phyloP scores from a whole-genome alignment of 2,329 filamentous ascomycete genomes.

The Aspergillus alliaceus region DNA sequence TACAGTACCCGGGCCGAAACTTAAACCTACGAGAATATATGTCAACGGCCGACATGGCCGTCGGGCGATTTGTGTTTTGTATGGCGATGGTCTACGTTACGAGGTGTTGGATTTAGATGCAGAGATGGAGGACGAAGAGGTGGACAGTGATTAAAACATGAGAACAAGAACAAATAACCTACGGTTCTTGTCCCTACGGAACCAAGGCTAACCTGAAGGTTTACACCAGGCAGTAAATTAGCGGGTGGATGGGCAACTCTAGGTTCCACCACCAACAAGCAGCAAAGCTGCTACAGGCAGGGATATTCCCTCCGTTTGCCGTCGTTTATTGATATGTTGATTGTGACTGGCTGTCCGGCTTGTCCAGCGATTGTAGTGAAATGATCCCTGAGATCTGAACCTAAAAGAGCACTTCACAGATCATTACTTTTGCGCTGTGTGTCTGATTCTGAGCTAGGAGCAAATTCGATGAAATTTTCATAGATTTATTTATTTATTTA shows the following conservation, averaged over 20 bases:
- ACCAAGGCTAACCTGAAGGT: neutral
- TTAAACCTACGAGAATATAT: slow-evolving; percentile 49
- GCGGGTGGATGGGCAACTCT: neutral
- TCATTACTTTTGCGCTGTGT: neutral
- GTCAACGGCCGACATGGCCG: slow-evolving; percentile 58
- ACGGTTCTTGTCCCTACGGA: neutral
- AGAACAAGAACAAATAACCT: neutral
- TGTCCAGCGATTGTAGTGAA: neutral
- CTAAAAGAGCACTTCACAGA: neutral
- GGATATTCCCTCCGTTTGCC: neutral
- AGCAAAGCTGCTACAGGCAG: neutral
- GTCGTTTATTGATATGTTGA: neutral
- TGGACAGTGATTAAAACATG: neutral
- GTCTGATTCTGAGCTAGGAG: too few species aligned
- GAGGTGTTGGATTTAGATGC: slow-evolving; percentile 58
- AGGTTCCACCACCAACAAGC: neutral
- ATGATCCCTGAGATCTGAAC: neutral
- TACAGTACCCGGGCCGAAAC: slow-evolving; percentile 42
- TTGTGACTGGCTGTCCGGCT: neutral
- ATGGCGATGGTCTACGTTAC: slow-evolving; percentile 54
- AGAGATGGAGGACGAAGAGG: slow-evolving; percentile 29
- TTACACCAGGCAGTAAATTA: neutral
- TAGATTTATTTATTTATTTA: neutral
- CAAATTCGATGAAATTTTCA: neutral
- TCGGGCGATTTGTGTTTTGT: slow-evolving; percentile 56